Conservation (phyloP, 2,329 filamentous ascomycete species). For the Fusarium robinianum region DNA sequence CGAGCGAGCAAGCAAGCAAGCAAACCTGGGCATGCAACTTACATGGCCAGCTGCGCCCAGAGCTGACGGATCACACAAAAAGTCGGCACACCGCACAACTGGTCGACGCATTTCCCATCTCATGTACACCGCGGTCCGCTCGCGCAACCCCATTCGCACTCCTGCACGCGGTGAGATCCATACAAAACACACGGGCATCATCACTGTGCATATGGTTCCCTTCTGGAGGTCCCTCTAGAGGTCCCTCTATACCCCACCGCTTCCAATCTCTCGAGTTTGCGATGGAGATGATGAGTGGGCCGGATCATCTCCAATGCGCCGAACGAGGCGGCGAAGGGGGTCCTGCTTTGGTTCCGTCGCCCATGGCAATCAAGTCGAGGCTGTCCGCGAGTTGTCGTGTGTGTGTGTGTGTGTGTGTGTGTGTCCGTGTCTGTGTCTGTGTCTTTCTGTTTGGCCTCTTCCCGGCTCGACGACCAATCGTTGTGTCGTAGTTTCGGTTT, state of each 20-base stretch:
- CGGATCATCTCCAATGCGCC: constrained; percentile 30
- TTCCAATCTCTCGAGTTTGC: constrained; percentile 13
- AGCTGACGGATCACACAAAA: no score
- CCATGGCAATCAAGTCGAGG: constrained; percentile 32
- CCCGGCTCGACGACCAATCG: constrained; percentile 17
- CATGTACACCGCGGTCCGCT: constrained; percentile 15
- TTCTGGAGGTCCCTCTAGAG: constrained; percentile 10
- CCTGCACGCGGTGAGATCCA: no score
- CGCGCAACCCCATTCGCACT: no score
- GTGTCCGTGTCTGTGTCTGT: constrained; percentile 10
- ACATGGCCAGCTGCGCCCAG: no score
- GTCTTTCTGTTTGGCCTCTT: constrained; percentile 19
- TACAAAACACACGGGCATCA: no score
- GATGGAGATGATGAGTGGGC: constrained; percentile 35
- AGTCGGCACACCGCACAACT: constrained; percentile 25
- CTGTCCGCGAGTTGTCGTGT: constrained; percentile 2
- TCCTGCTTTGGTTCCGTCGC: constrained; percentile 24
- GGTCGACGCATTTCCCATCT: constrained; percentile 27
- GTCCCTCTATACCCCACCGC: constrained; percentile 24
- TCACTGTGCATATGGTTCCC: no score
- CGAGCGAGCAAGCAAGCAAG: constrained; percentile 5
- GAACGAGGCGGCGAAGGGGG: constrained; percentile 14
- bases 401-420: background rate
- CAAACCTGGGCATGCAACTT: background rate
- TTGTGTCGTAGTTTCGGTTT: constrained; percentile 10